Base-by-base conservation (phyloP, 345 rosid genomes). In the Combretum micranthum region DNA sequence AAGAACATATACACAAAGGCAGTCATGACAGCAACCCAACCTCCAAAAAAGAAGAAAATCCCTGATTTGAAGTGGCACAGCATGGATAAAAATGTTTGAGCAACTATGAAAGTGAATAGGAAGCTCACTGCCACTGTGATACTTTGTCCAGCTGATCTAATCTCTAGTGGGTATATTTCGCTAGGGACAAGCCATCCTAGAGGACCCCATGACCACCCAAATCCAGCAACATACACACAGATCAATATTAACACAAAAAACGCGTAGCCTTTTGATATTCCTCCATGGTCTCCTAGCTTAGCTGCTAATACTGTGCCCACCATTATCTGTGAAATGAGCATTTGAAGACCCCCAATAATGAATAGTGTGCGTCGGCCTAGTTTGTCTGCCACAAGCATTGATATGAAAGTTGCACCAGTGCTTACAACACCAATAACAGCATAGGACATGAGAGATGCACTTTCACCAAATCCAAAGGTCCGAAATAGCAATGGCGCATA, bases 401-500 rank as follows among this genome's bases (percentile, higher is more conserved):
- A 83, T 45, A 77, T 1, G 14, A 80, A 55, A 13, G 85, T 78
- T 0, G 83, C 69, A 1, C 50, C 50, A 0, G 67, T 60, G 0
- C 85, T 82, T 3, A 83, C 80, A 20, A 80, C 52, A 1, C 96
- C 87, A 0, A 77, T 69, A 21, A 81, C 62, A 8, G 79, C 75
- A 0, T 83, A 57, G 0, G 97, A 78, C 82, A 83, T 43, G 52
- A 83, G 75, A 0, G 94, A 77, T 22, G 79, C 77, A 15, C 84
- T 83, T 46, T 76, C 86, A 16, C 86, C 82, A 12, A 80, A 71
- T 2, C 96, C 94, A 3, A 87, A 72, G 55, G 89, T 80, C 69
- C 86, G 69, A 64, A 82, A 83, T 18, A 87, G 66, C 20, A 87
- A 60, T 4, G 96, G 94, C 0, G 89, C 87, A 15, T 90, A 87